A percentile compares a stretch with the other conserved stretches of the same genome.
Conservation (phyloP, 768 basidiomycete genomes). For the Tephrocybe sp. region DNA sequence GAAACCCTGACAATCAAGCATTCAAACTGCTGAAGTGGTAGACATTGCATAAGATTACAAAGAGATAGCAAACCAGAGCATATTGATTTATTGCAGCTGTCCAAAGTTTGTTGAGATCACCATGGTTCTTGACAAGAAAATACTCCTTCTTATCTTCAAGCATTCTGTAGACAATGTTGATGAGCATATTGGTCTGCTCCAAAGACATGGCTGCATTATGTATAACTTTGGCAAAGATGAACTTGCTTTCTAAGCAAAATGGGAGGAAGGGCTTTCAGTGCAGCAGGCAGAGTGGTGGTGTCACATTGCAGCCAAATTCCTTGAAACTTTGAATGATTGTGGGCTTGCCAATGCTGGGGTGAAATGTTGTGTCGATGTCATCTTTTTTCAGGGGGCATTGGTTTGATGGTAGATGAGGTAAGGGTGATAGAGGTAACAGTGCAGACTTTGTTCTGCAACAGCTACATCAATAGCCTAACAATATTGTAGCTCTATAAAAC, state of each 20-base stretch:
- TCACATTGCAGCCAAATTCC: neutral
- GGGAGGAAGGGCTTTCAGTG: constrained; percentile 27
- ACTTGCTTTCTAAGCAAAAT: constrained; percentile 26
- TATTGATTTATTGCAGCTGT: constrained; percentile 6
- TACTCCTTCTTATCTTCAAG: constrained; percentile 1
- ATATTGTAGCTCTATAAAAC: no score
- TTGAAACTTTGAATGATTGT: constrained; percentile 7
- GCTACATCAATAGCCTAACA: no score
- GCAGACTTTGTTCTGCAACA: no score
- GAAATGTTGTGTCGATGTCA: constrained; percentile 14
- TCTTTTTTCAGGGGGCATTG: neutral
- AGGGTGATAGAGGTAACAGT: no score
- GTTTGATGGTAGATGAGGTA: neutral
- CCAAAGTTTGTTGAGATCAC: constrained; percentile 22
- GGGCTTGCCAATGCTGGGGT: constrained; percentile 4
- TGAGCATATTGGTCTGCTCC: constrained; percentile 14
- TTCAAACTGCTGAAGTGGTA: constrained; percentile 18
- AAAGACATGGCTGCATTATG: constrained; percentile 21
- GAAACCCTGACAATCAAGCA: constrained; percentile 27
- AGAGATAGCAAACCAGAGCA: neutral
- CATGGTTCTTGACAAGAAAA: constrained; percentile 19
- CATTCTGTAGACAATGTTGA: constrained; percentile 19
- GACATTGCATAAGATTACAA: no score
- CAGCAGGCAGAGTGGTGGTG: neutral
- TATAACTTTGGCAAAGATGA: constrained; percentile 28